Evolutionary conservation across 2,329 filamentous ascomycete genomes (phyloP).

Genomic region (Exophiala lecanii-corni): DNA sequence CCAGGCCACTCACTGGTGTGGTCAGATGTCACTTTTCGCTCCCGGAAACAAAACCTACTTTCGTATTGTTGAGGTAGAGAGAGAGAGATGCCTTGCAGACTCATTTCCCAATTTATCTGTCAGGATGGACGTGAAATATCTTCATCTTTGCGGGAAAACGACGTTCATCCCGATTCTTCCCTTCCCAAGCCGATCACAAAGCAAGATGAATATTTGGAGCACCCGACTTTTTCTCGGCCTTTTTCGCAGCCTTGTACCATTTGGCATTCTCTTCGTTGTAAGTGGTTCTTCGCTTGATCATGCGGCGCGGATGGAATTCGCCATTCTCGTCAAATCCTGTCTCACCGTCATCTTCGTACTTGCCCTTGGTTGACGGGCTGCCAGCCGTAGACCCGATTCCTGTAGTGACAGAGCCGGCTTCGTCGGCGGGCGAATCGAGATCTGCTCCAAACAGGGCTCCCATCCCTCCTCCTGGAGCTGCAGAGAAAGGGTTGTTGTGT

Average conservation of each 20-base stretch:
- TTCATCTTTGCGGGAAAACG: too few species aligned
- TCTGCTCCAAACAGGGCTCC: constrained; percentile 20
- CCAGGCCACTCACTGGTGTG: too few species aligned
- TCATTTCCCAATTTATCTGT: too few species aligned
- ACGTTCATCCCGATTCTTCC: too few species aligned
- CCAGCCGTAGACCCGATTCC: constrained; percentile 4
- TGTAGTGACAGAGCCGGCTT: constrained; percentile 7
- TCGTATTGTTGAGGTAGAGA: too few species aligned
- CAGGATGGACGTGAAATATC: too few species aligned
- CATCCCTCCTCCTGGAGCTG: constrained; percentile 15
- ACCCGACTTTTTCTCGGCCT: constrained; percentile 26
- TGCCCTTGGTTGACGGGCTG: constrained; percentile 5
- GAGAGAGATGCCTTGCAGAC: too few species aligned
- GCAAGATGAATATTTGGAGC: constrained; percentile 25
- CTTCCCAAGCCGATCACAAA: constrained; percentile 13
- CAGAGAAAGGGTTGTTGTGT: constrained; percentile 18
- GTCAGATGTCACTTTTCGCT: too few species aligned
- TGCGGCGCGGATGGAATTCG: constrained; percentile 14
- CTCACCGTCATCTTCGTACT: constrained; percentile 7
- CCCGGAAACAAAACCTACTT: too few species aligned
- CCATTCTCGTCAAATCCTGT: constrained; percentile 20
- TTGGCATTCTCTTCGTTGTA: constrained; percentile 26
- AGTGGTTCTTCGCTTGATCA: constrained; percentile 19
- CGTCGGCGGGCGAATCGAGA: constrained; percentile 12
- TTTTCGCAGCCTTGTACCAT: constrained; percentile 29